These are phyloP conservation scores for Neurospora discreta DNA, from an alignment of 495 filamentous ascomycete species.

Conservation along the genomic window DNA sequence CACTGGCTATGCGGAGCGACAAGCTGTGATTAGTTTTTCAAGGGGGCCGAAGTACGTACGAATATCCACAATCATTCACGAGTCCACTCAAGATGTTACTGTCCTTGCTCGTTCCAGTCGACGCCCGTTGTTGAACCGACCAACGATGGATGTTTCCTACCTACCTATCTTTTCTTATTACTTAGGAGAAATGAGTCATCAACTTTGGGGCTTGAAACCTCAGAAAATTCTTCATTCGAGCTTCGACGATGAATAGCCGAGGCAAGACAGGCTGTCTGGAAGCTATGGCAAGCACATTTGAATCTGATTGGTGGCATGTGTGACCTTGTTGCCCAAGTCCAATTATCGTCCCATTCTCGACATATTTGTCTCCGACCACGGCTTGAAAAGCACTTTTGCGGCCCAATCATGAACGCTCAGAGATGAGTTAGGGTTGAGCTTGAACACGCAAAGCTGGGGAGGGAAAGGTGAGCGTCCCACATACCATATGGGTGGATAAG, in stretches of 20 bases:
- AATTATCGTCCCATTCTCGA: neutral
- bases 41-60: neutral
- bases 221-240: neutral
- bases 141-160: neutral
- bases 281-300: neutral
- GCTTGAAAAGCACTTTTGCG: neutral
- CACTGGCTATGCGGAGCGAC: neutral
- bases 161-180: neutral
- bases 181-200: neutral
- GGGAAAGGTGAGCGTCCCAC: neutral
- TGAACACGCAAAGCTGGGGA: neutral
- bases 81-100: neutral
- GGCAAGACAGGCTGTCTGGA: neutral
- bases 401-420: neutral
- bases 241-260: neutral
- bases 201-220: neutral
- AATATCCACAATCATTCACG: neutral
- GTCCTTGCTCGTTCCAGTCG: neutral
- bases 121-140: neutral
- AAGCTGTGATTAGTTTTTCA: neutral
- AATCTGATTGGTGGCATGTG: neutral
- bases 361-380: neutral
- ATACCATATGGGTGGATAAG: neutral
- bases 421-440: neutral
- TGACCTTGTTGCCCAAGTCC: neutral